Evolutionary conservation across 2,329 filamentous ascomycete species (phyloP).

Genomic region (Paecilomyces niveus): DNA sequence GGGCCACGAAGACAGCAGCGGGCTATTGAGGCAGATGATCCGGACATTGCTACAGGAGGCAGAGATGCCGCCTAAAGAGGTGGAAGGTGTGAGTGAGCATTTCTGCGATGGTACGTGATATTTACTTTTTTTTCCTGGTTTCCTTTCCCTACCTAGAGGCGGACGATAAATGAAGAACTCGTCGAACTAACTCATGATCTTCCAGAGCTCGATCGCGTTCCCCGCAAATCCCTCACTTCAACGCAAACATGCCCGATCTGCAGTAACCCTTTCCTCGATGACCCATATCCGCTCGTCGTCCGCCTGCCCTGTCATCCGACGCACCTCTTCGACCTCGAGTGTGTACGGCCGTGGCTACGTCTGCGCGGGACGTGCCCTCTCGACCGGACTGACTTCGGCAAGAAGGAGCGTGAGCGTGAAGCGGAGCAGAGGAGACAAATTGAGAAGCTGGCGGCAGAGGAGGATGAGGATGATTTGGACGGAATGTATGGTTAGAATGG

Average conservation of each 20-base stretch:
- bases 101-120: slow-evolving; percentile 46
- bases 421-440: slow-evolving; percentile 47
- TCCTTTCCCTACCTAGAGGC: background rate
- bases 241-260: slow-evolving; percentile 55
- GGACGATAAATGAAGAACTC: background rate
- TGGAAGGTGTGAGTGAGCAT: slow-evolving; percentile 55
- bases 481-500: slow-evolving; percentile 34
- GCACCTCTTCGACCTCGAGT: slow-evolving; percentile 59
- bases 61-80: slow-evolving; percentile 52
- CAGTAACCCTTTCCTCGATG: slow-evolving; percentile 54
- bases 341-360: slow-evolving; percentile 58
- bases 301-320: slow-evolving; percentile 54
- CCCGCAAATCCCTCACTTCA: slow-evolving; percentile 47
- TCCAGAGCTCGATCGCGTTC: slow-evolving; percentile 51
- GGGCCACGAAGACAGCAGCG: slow-evolving; percentile 27
- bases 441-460: slow-evolving; percentile 35
- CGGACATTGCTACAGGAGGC: slow-evolving; percentile 48
- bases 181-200: slow-evolving; percentile 1
- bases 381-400: slow-evolving; percentile 52
- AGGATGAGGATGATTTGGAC: slow-evolving; percentile 42
- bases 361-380: slow-evolving; percentile 58
- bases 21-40: slow-evolving; percentile 50
- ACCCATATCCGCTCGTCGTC: slow-evolving; percentile 58
- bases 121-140: background rate
- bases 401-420: slow-evolving; percentile 46